Base-by-base conservation (phyloP, 345 rosid genomes). In the Heritiera fomes region DNA sequence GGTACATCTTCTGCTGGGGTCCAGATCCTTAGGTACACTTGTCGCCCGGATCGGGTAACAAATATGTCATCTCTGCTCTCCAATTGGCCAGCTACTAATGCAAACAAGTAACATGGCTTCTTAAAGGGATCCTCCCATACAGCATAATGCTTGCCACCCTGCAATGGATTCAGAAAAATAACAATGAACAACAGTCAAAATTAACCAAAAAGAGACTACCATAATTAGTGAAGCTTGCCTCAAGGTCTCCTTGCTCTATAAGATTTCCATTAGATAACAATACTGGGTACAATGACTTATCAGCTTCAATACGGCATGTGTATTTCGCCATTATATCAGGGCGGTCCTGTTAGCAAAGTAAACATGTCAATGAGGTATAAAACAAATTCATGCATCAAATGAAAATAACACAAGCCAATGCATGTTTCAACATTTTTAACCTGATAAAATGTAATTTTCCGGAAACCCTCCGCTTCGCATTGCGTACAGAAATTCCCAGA, bases 391-490 rank as follows among this genome's bases (percentile, higher is more conserved):
- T 60, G 73, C 52, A 34, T 75, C 62, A 65, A 17, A 73, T 46
- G 30, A n/a, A 23, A 41, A 79, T 65, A 59, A 75, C 38, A 23
- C 61, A 18, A 73, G 73, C 20, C 74, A 65, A 55, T 46, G 60
- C 23, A 73, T 53, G 76, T 65, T 65, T 77, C 49, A 43, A 80
- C 2, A 60, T 43, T 80, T 45, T 49, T 43, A 65, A 94, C 99
- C 95, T 97, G 98, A 84, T 91, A 97, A 84, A 84, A 97, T 64
- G 98, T 97, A 73, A 97, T 94, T 80, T 93, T 94, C 23, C 95
- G 89, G 83, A 97, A 97, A 77, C 98, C 98, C 87, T 97, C 99
- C 45, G 99, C 98, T 90, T 96, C 98, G 75, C 99, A 94, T 79
- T 96, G 99, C 12, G 99, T 94, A 86, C 99, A 94, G 86, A 93